Evolutionary conservation across 495 filamentous ascomycete genomes (phyloP), one percentile per base, ranked within the genome.

Genomic region (Penicillium canariense): DNA sequence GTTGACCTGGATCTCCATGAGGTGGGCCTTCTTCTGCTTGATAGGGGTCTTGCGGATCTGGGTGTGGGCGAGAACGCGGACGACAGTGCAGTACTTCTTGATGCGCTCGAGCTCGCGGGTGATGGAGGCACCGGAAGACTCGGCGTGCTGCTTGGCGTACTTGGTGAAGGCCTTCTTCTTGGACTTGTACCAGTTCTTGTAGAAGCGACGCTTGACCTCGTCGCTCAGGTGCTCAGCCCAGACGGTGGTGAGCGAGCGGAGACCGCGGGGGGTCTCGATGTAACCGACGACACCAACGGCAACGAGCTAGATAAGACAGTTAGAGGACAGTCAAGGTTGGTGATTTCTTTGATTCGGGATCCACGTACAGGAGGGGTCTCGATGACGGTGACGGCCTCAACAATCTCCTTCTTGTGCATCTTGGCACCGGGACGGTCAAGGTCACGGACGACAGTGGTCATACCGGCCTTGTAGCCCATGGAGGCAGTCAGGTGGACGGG

Each of bases 131-230:
- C 89, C 93, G 77, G 70, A 85, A 81, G 78, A 87, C 76, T 96
- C 91, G 63, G 95, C 88, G 87, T 97, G 90, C 85, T 96, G 93
- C 90, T 97, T 97, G 84, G 95, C 89, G 80, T 99, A 99, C 84
- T 95, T 96, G 82, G 95, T 99, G 84, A 97, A 99, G 53, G 95
- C 95, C 91, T 99, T 99, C 90, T 96, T 97, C 92, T 99, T 99
- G 84, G 84, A 88, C 84, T 95, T 96, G 89, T 99, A 99, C 95
- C 95, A 99, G 85, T 99, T 99, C 91, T 99, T 99, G 88, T 99
- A 99, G 90, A 99, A 99, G 73, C 95, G 91, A 62, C 95, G 88
- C 84, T 95, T 96, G 77, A 99, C 75, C 82, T 97, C 95, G 76
- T 99, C 95, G 78, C 87, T 87, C 73, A 99, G 76, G 78, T 99